Conservation (phyloP, 441 rosid species). For the Euphorbia schlechtendalii region DNA sequence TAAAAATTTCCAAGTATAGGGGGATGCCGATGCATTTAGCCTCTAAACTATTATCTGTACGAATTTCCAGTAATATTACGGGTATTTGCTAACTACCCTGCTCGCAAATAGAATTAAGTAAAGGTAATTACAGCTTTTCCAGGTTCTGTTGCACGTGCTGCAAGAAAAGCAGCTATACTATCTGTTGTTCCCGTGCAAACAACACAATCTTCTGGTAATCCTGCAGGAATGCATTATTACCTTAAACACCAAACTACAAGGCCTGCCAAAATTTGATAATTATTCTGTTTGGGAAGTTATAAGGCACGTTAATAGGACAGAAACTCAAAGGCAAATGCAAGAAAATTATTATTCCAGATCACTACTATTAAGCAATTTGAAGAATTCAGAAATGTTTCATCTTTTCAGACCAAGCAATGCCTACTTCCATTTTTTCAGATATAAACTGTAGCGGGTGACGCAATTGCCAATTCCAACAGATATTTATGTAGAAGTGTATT, state of each 20-base stretch:
- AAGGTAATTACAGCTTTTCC: conserved; percentile 66
- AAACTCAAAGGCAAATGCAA: neutral
- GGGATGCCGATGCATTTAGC: too few relatives aligned
- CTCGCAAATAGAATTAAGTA: conserved; percentile 9
- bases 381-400: neutral
- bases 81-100: neutral
- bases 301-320: neutral
- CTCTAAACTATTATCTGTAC: neutral
- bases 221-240: conserved; percentile 34
- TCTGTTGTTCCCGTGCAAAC: conserved; percentile 88
- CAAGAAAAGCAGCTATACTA: conserved; percentile 92
- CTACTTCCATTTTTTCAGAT: neutral
- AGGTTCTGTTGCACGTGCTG: conserved; percentile 71
- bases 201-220: conserved; percentile 60
- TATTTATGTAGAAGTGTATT: neutral
- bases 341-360: neutral
- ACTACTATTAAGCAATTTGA: neutral
- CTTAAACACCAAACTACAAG: conserved; percentile 10
- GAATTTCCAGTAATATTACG: neutral
- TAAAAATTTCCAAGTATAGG: too few relatives aligned
- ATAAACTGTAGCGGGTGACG: neutral
- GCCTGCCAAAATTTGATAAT: conserved; percentile 5
- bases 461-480: neutral
- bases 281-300: neutral
- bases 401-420: neutral